Conservation (phyloP, 495 filamentous ascomycete species). For the Aeminium ludgeri region DNA sequence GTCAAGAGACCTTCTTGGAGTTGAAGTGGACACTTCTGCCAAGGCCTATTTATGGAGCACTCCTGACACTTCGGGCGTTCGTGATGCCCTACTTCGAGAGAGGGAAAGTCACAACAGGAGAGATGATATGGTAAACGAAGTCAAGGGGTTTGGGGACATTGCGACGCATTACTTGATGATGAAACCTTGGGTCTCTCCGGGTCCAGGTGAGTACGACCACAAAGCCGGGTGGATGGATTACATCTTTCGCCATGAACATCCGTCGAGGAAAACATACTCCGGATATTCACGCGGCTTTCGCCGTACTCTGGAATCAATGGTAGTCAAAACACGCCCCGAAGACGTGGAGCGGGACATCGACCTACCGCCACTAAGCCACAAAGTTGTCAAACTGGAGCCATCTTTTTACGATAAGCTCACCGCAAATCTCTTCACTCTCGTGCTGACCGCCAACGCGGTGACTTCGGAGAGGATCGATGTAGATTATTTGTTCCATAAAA, state of each 20-base stretch:
- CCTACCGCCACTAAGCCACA: constrained; percentile 55
- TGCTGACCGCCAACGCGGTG: constrained; percentile 68
- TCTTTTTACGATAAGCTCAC: constrained; percentile 70
- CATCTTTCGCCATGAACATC: constrained; percentile 44
- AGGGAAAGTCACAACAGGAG: constrained; percentile 18
- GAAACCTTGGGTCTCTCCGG: constrained; percentile 54
- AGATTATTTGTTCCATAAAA: constrained; percentile 78
- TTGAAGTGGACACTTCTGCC: constrained; percentile 44
- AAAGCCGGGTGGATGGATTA: constrained; percentile 54
- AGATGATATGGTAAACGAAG: constrained; percentile 18
- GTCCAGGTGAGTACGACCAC: constrained; percentile 24
- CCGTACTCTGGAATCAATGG: constrained; percentile 53
- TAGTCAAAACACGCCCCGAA: constrained; percentile 61
- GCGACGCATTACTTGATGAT: constrained; percentile 55
- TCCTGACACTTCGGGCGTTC: constrained; percentile 17
- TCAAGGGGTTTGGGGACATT: constrained; percentile 57
- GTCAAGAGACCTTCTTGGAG: constrained; percentile 60
- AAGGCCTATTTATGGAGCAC: constrained; percentile 9
- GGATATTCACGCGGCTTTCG: constrained; percentile 39
- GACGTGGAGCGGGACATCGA: constrained; percentile 47
- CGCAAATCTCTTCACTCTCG: constrained; percentile 68
- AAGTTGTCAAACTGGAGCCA: constrained; percentile 56
- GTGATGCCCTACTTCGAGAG: constrained; percentile 18
- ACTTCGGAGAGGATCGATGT: constrained; percentile 69
- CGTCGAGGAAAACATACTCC: constrained; percentile 31